These are phyloP conservation scores for Fulvia fulva DNA, from an alignment of 2,329 filamentous ascomycete genomes.

Conservation along the genomic window DNA sequence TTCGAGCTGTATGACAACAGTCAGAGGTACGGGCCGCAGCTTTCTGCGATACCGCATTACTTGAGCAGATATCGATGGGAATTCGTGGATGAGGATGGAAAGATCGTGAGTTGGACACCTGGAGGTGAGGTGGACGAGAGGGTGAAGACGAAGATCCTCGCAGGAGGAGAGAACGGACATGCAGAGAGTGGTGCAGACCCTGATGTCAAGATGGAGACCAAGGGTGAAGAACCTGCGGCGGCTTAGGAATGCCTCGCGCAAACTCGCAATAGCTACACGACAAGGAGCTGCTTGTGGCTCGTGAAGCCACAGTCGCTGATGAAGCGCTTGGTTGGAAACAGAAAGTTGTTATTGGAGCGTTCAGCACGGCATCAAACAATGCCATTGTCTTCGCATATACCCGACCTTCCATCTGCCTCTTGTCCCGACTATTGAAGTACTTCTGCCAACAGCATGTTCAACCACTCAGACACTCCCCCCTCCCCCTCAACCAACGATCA, in stretches of 20 bases:
- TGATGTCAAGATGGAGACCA: neutral
- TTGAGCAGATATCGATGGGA: conserved; percentile 96
- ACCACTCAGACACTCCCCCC: too few relatives aligned
- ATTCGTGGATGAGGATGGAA: conserved; percentile 88
- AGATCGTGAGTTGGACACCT: conserved; percentile 57
- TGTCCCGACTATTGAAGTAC: too few relatives aligned
- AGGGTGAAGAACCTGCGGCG: neutral
- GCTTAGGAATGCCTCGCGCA: neutral
- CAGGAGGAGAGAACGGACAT: conserved; percentile 27
- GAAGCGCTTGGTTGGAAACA: neutral
- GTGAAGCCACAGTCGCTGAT: neutral
- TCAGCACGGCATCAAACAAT: neutral
- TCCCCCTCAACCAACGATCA: too few relatives aligned
- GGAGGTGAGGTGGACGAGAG: conserved; percentile 29
- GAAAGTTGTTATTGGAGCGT: neutral
- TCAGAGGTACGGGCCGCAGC: conserved; percentile 86
- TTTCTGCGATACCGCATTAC: conserved; percentile 92
- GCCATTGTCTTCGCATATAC: too few relatives aligned
- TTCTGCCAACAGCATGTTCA: too few relatives aligned
- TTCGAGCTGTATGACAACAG: conserved; percentile 99
- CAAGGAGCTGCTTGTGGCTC: neutral
- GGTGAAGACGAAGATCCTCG: conserved; percentile 31
- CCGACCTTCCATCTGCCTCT: too few relatives aligned
- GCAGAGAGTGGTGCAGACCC: neutral
- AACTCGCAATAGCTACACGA: neutral